Conservation (phyloP, 1,284 basidiomycete species). For the Ustilago tritici region DNA sequence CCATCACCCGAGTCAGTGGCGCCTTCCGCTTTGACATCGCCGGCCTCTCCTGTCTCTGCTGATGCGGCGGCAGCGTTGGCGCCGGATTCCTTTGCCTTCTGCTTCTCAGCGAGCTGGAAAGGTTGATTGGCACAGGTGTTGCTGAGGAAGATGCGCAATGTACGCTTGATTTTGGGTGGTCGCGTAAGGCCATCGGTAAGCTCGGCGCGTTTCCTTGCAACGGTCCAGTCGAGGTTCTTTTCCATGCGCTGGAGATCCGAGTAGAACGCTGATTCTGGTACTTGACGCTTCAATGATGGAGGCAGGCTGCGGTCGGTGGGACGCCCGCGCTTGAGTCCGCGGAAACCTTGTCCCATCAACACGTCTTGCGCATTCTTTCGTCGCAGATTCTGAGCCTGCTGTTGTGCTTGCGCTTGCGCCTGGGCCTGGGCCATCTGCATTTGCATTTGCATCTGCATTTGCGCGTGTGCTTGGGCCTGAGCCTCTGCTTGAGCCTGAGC, state of each 20-base stretch:
- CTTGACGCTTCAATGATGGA: constrained; percentile 76
- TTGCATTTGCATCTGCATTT: constrained; percentile 44
- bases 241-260: constrained; percentile 87
- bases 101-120: constrained; percentile 62
- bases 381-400: constrained; percentile 44
- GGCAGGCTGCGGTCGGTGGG: constrained; percentile 83
- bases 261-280: constrained; percentile 78
- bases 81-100: constrained; percentile 48
- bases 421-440: constrained; percentile 45
- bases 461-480: constrained; percentile 45
- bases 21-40: constrained; percentile 31
- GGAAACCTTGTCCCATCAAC: constrained; percentile 60
- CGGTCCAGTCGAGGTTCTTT: constrained; percentile 92
- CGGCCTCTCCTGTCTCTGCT: constrained; percentile 31
- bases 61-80: constrained; percentile 21
- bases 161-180: constrained; percentile 77
- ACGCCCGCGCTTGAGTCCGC: constrained; percentile 77
- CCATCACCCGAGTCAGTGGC: constrained; percentile 25
- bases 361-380: constrained; percentile 59
- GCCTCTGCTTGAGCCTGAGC: constrained; percentile 47
- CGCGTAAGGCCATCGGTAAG: constrained; percentile 69
- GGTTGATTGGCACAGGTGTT: constrained; percentile 86
- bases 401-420: constrained; percentile 60
- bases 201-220: constrained; percentile 88
- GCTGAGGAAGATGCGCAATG: constrained; percentile 86